Conservation (phyloP, 2,329 filamentous ascomycete genomes). For the Cladosporium oxysporum region DNA sequence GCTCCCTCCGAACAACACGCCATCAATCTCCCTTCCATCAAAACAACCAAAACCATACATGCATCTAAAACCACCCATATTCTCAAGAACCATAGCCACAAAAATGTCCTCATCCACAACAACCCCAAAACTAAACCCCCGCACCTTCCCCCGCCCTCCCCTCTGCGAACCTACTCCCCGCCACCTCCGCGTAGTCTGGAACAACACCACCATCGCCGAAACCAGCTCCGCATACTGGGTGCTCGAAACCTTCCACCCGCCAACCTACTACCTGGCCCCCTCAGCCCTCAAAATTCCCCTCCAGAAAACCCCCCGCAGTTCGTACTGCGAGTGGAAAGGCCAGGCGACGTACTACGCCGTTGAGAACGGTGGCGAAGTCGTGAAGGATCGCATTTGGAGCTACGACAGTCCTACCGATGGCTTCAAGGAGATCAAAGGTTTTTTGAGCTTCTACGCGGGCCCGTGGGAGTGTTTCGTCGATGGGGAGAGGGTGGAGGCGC, state of each 20-base stretch:
- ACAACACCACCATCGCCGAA: slow-evolving; percentile 57
- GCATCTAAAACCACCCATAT: neutral
- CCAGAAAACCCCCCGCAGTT: slow-evolving; percentile 47
- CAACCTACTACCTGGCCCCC: slow-evolving; percentile 55
- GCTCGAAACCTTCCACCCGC: slow-evolving; percentile 63
- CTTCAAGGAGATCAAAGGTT: slow-evolving; percentile 57
- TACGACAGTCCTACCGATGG: slow-evolving; percentile 57
- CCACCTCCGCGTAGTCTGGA: slow-evolving; percentile 58
- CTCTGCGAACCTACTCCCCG: slow-evolving; percentile 55
- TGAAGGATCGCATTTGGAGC: slow-evolving; percentile 59
- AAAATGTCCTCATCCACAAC: slow-evolving; percentile 31
- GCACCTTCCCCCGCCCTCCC: slow-evolving; percentile 61
- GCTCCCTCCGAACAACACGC: neutral
- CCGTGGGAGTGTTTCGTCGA: slow-evolving; percentile 66
- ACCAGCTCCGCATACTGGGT: slow-evolving; percentile 62
- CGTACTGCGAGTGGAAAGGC: slow-evolving; percentile 65
- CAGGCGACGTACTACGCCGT: slow-evolving; percentile 60
- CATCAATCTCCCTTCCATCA: no score
- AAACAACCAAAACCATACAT: neutral
- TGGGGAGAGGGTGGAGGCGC: slow-evolving; percentile 59
- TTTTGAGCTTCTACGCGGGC: slow-evolving; percentile 61
- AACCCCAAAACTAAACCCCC: slow-evolving; percentile 53
- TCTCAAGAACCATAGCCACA: slow-evolving; percentile 22
- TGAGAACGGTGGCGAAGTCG: slow-evolving; percentile 39
- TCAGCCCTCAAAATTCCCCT: slow-evolving; percentile 52